A percentile compares a stretch with the other conserved stretches of the same genome.
Evolutionary conservation across 2,329 filamentous ascomycete species (phyloP).

Genomic region (Cladosporium velox): DNA sequence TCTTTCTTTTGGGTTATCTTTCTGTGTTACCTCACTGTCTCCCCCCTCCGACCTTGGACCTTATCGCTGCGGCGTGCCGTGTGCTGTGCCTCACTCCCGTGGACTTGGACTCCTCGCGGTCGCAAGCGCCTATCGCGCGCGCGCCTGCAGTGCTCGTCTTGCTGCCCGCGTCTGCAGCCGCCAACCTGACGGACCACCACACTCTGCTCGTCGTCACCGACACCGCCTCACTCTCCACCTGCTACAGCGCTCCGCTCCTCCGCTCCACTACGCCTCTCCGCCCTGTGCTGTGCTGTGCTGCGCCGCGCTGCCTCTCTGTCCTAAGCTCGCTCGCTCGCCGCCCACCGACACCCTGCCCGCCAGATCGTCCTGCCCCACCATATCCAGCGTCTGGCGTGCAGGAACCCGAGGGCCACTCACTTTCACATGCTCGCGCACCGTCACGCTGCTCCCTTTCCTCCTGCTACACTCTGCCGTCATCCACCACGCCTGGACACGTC

Average conservation of each 20-base stretch:
- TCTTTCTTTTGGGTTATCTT: background rate
- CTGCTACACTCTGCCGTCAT: background rate
- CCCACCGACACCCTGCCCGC: background rate
- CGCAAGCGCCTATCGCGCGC: slow-evolving; percentile 13
- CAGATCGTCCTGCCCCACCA: slow-evolving; percentile 9
- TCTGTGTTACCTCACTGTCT: background rate
- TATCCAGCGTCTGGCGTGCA: background rate
- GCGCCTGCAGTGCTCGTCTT: slow-evolving; percentile 1
- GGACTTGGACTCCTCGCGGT: background rate
- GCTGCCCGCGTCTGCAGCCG: slow-evolving; percentile 3
- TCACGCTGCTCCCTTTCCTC: background rate
- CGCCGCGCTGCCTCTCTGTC: slow-evolving; percentile 8
- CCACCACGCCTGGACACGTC: background rate
- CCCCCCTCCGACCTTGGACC: background rate
- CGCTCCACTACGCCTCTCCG: background rate
- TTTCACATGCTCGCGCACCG: slow-evolving; percentile 15
- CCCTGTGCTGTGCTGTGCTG: background rate
- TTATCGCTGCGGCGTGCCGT: slow-evolving; percentile 1
- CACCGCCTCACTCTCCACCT: slow-evolving; percentile 4
- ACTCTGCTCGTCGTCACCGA: slow-evolving; percentile 8
- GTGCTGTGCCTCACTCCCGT: background rate
- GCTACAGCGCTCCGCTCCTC: background rate
- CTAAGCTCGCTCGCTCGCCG: background rate
- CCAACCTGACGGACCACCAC: background rate
- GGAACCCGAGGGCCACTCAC: slow-evolving; percentile 14